phyloP scores from a whole-genome alignment of 2,329 filamentous ascomycete species.

The Thielaviopsis musarum region DNA sequence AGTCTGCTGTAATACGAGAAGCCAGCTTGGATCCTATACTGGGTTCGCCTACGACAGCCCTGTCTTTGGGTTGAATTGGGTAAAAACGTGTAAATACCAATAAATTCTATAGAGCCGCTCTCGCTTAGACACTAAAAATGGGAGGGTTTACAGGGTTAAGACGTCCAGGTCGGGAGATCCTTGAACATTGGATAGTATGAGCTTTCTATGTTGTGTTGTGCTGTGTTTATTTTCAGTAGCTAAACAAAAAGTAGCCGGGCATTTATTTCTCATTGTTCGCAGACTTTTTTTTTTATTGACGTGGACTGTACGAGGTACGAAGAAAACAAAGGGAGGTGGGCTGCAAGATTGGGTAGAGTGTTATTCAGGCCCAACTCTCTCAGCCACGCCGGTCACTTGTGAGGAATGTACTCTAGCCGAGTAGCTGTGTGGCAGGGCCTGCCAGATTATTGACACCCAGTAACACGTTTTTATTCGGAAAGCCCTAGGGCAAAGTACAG shows the following conservation, averaged over 20 bases:
- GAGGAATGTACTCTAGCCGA: no score
- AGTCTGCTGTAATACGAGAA: no score
- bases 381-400: no score
- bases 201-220: no score
- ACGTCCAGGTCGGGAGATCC: background rate
- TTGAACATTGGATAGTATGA: background rate
- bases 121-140: background rate
- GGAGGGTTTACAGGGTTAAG: background rate
- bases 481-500: background rate
- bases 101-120: background rate
- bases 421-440: background rate
- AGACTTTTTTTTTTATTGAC: no score
- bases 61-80: no score
- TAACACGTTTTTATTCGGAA: background rate
- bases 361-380: background rate
- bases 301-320: no score
- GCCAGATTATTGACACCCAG: background rate
- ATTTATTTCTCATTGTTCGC: no score
- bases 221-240: no score
- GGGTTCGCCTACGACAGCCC: no score
- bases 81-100: background rate
- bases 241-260: no score
- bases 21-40: no score
- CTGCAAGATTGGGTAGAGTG: constrained; percentile 5
- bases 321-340: background rate